Percentiles rank a stretch among this genome's conserved stretches.
These are phyloP conservation scores for Nicotiana sylvestris DNA, from an alignment of 257 asterid species.

Conservation along the genomic window DNA sequence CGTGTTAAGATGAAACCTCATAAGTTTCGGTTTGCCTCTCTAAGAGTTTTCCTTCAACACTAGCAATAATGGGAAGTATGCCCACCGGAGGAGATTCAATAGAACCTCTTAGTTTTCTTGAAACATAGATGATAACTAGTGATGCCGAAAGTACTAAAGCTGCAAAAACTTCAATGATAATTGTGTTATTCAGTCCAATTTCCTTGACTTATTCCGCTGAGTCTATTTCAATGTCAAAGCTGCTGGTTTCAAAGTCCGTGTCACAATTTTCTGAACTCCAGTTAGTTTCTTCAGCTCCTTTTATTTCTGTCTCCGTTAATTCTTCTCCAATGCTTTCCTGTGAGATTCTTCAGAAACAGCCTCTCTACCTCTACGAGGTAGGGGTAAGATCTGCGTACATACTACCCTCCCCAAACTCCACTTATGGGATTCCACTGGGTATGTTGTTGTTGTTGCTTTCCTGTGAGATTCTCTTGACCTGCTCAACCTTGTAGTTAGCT, in stretches of 20 bases:
- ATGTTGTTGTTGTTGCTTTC: too few species aligned
- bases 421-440: too few species aligned
- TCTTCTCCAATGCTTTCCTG: not conserved
- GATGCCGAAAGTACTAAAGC: slow-evolving; percentile 23
- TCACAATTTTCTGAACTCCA: not conserved
- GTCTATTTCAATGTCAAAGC: not conserved
- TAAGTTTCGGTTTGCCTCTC: slow-evolving; percentile 16
- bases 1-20: slow-evolving; percentile 3
- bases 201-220: slow-evolving; percentile 15
- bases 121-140: slow-evolving; percentile 25
- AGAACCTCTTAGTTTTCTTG: slow-evolving; percentile 22
- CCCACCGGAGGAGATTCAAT: slow-evolving; percentile 14
- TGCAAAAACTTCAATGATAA: slow-evolving; percentile 20
- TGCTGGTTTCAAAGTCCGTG: slow-evolving; percentile 2
- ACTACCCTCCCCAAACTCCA: too few species aligned
- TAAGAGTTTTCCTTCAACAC: slow-evolving; percentile 7
- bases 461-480: not conserved
- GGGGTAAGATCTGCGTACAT: too few species aligned
- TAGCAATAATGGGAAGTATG: not conserved
- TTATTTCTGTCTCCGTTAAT: not conserved
- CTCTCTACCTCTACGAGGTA: too few species aligned
- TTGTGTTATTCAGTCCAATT: slow-evolving; percentile 13
- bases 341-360: too few species aligned
- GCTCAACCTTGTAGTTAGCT: not conserved
- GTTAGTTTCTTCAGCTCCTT: slow-evolving; percentile 12